A percentile compares a stretch with the other conserved stretches of the same genome.
Conservation (phyloP, 345 rosid species). For the Rhodomyrtus tomentosa region DNA sequence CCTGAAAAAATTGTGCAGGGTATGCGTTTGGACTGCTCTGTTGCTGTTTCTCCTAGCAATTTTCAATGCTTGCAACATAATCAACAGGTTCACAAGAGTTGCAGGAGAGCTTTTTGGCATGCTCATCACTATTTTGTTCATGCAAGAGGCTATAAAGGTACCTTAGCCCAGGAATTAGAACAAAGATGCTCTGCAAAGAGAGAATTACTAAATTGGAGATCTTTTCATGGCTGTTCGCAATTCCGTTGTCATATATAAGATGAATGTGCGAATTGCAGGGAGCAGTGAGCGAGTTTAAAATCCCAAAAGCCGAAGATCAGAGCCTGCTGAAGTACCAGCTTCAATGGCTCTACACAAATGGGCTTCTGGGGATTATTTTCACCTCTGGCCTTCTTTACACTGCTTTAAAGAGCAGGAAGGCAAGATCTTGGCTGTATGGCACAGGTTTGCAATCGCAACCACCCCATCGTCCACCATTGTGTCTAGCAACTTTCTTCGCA, state of each 20-base stretch:
- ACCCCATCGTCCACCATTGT: background rate
- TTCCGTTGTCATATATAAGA: background rate
- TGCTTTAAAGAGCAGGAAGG: constrained; percentile 47
- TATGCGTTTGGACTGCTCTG: constrained; percentile 83
- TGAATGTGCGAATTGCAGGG: constrained; percentile 28
- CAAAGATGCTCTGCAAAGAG: background rate
- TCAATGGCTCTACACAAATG: constrained; percentile 56
- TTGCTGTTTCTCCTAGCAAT: constrained; percentile 56
- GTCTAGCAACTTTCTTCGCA: background rate
- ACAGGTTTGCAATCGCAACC: constrained; percentile 21
- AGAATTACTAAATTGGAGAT: background rate
- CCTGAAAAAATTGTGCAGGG: constrained; percentile 31
- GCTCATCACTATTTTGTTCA: constrained; percentile 68
- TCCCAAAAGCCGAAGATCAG: constrained; percentile 28
- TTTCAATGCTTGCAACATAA: constrained; percentile 45
- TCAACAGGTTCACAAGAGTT: constrained; percentile 68
- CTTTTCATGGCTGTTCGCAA: background rate
- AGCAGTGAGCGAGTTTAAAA: constrained; percentile 37
- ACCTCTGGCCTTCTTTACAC: constrained; percentile 46
- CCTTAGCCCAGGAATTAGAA: background rate
- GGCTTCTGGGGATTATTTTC: constrained; percentile 60
- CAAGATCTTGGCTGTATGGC: constrained; percentile 62
- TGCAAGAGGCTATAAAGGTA: constrained; percentile 78
- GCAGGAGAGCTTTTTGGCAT: constrained; percentile 88
- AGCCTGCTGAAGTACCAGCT: constrained; percentile 27